Conservation (phyloP, 331 rosid species). For the Arachis monticola region DNA sequence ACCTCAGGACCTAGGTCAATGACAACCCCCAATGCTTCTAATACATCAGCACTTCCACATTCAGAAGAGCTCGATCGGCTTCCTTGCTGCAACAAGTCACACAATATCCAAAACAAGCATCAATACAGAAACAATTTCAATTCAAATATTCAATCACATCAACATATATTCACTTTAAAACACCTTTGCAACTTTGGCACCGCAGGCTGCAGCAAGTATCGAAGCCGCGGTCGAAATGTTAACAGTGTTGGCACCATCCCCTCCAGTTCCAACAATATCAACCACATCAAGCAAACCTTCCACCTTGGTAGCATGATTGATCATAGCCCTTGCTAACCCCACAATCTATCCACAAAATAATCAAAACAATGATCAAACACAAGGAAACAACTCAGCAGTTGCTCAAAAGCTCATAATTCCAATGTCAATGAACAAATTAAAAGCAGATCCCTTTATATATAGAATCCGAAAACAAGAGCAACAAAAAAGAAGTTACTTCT, state of each 20-base stretch:
- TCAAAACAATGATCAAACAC: background rate
- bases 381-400: too few species aligned
- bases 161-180: background rate
- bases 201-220: constrained; percentile 92
- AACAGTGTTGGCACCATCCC: constrained; percentile 94
- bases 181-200: constrained; percentile 96
- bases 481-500: constrained; percentile 57
- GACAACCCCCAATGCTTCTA: constrained; percentile 77
- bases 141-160: background rate
- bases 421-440: background rate
- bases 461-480: background rate
- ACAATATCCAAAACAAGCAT: background rate
- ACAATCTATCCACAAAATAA: constrained; percentile 59
- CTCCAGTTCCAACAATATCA: constrained; percentile 98
- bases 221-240: constrained; percentile 94
- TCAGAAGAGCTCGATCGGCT: constrained; percentile 94
- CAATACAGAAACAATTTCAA: background rate
- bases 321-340: constrained; percentile 92
- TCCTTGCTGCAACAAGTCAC: constrained; percentile 76
- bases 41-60: constrained; percentile 97
- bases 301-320: constrained; percentile 70
- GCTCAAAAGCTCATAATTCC: background rate
- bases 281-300: constrained; percentile 82
- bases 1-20: constrained; percentile 88
- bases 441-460: background rate